Percentiles rank a stretch among this genome's conserved stretches.
These are phyloP conservation scores for Galerina marginata DNA, from an alignment of 768 basidiomycete species.

Conservation along the genomic window DNA sequence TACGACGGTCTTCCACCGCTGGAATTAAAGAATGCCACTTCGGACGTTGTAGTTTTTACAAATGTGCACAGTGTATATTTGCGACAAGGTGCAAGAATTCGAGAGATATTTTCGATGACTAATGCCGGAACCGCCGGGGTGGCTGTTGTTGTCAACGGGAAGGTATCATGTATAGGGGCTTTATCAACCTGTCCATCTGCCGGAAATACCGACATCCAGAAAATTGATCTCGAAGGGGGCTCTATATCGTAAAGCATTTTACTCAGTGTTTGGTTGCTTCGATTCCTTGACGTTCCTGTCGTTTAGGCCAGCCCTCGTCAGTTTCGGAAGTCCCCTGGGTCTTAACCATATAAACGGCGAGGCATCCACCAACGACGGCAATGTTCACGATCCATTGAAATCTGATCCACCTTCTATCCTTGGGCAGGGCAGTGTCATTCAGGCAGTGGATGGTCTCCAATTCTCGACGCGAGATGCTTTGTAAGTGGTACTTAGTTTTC, in stretches of 20 bases:
- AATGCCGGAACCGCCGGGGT: slow-evolving; percentile 31
- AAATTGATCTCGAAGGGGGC: slow-evolving; percentile 70
- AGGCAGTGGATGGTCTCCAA: slow-evolving; percentile 75
- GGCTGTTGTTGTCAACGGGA: slow-evolving; percentile 59
- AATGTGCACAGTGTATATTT: slow-evolving; percentile 63
- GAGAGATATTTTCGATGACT: slow-evolving; percentile 34
- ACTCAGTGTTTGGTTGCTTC: slow-evolving; percentile 26
- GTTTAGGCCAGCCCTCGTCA: slow-evolving; percentile 62
- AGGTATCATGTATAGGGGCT: slow-evolving; percentile 57
- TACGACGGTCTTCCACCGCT: slow-evolving; percentile 75
- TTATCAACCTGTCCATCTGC: slow-evolving; percentile 29
- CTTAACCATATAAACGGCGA: slow-evolving; percentile 69
- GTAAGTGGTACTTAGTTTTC: slow-evolving; percentile 25
- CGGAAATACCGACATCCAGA: slow-evolving; percentile 28
- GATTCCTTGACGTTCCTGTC: not conserved
- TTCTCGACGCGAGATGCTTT: slow-evolving; percentile 65
- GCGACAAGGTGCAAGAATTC: slow-evolving; percentile 35
- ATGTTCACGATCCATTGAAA: slow-evolving; percentile 51
- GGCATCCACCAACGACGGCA: slow-evolving; percentile 63
- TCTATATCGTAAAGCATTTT: slow-evolving; percentile 54
- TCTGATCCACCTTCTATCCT: slow-evolving; percentile 47
- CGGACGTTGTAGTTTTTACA: slow-evolving; percentile 59
- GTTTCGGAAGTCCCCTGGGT: slow-evolving; percentile 66
- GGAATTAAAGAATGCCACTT: slow-evolving; percentile 40
- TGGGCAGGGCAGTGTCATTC: slow-evolving; percentile 45